phyloP scores from a whole-genome alignment of 257 asterid species.

The Solanum habrochaites region DNA sequence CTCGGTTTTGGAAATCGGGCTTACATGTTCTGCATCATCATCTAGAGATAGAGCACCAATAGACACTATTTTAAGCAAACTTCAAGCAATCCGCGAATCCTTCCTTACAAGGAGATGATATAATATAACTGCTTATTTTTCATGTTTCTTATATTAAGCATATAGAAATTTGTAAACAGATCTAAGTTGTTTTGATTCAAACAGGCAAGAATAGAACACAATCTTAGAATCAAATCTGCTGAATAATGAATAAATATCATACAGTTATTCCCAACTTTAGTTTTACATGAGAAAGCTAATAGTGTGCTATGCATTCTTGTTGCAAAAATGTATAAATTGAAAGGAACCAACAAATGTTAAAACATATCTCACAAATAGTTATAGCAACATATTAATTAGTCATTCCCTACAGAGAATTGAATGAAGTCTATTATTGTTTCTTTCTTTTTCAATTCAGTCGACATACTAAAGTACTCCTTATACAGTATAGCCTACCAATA shows the following conservation, averaged over 20 bases:
- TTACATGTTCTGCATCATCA: conserved; percentile 1
- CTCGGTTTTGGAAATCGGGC: conserved; percentile 11
- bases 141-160: not conserved
- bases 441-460: not conserved
- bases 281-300: not conserved
- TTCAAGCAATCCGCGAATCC: conserved; percentile 6
- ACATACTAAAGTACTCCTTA: not conserved
- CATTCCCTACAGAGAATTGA: not conserved
- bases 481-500: not conserved
- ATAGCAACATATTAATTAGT: not conserved
- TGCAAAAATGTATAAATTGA: not conserved
- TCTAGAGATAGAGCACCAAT: conserved; percentile 14
- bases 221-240: not conserved
- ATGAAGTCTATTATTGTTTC: not conserved
- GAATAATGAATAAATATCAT: not conserved
- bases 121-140: not conserved
- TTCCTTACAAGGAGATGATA: not conserved
- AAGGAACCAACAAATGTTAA: not conserved
- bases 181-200: not conserved
- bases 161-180: not conserved
- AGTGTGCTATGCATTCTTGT: not conserved
- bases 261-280: not conserved
- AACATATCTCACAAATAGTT: not conserved
- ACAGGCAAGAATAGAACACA: not conserved
- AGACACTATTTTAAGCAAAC: not conserved